Base-by-base conservation (phyloP, 306 rosid genomes). In the Prunus davidiana region DNA sequence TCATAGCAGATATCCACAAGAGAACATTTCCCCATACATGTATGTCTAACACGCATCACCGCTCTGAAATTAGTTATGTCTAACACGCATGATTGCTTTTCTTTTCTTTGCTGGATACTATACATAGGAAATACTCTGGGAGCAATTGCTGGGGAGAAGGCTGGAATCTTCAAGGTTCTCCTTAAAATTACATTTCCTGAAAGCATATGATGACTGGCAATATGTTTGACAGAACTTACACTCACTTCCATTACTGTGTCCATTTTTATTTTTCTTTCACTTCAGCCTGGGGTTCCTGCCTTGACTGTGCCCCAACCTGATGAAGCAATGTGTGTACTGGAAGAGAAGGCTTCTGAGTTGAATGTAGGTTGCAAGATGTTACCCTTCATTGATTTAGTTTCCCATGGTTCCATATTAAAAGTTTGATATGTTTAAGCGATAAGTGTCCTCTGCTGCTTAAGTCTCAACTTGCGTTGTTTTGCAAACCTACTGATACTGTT, bases 101-200 rank as follows among this genome's bases (percentile, higher is more conserved):
- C 25, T 22, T 57, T 73, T 73, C 69, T 76, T 38, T 61, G 73
- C 65, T 84, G 77, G 68, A 74, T 80, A 50, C 57, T 79, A 25
- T 67, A 71, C 25, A 67, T 82, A 95, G 97, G 97, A 75, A 84
- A 92, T 81, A 90, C 97, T 47, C 88, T 94, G 41, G 93, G 96
- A 69, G 90, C 82, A 84, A 92, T 95, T 81, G 98, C 98, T 28
- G 92, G 95, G 73, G 98, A 95, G 91, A 95, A 95, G 84, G 98
- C 98, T 69, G 97, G 98, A 73, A 95, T 95, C 84, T 83, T 95
- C 83, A 95, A 95, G 97, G 98, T 95, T 82, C 76, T 46, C 66
- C 63, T 71, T 79, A 19, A 77, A 80, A 69, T 69, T 57, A 45
- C 52, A 76, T 56, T 74, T 76, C 51, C 67, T 11, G 18, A 19